Evolutionary conservation across 306 rosid species (phyloP), one percentile per base, ranked within the genome.

Genomic region (Quercus berberidifolia): DNA sequence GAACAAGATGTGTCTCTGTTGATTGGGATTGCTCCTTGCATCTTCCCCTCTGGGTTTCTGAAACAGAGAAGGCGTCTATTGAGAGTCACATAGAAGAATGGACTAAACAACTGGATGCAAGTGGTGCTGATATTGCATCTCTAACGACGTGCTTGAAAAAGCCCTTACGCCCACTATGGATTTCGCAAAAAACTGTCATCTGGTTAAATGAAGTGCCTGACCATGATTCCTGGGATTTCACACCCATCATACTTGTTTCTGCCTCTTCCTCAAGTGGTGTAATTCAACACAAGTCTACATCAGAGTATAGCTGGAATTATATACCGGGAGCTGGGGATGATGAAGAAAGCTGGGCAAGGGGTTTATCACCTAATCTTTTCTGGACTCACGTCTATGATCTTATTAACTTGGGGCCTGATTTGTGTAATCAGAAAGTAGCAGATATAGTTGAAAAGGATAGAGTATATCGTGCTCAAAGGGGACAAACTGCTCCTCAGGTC

Each of bases 191-290:
- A 82, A 83, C 92, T 52, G 92, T 94, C 17, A 92, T 95, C 68
- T 95, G 99, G 98, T 83, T 95, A 76, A 95, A 92, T 71, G 95
- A 95, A 83, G 94, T 95, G 19, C 98, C 97, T 2, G 94, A 95
- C 60, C 97, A 91, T 57, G 94, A 92, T 68, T 91, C 98, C 6
- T 95, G 98, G 98, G 90, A 92, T 86, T 95, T 95, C 88, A 95
- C 99, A 8, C 98, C 99, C 49, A 82, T 91, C 78, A 91, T 95
- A 78, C 99, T 92, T 69, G 87, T 95, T 15, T 85, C 95, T 1
- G 93, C 99, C 5, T 94, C 99, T 43, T 80, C 87, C 19, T 69
- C 95, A 0, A 57, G 77, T 1, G 91, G 87, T 2, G 49, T 76
- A 19, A 78, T 84, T 78, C 97, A 89, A 73, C 87, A 81, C 7